Conservation (phyloP, 2,329 filamentous ascomycete species). For the Pestalotiopsis sp. region DNA sequence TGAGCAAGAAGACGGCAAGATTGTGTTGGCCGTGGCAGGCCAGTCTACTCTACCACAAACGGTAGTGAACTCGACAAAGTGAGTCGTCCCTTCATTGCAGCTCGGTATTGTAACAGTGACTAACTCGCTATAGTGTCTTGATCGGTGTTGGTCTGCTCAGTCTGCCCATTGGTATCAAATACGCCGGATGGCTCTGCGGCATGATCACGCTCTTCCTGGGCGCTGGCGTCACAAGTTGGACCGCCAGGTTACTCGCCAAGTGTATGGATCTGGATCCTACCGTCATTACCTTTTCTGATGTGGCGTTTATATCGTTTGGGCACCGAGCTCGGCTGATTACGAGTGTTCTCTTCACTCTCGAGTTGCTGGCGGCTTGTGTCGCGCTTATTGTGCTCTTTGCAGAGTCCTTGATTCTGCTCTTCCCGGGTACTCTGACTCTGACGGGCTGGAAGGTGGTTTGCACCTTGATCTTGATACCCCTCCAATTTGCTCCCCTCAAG, state of each 20-base stretch:
- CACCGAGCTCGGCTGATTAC: slow-evolving; percentile 78
- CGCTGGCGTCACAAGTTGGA: slow-evolving; percentile 80
- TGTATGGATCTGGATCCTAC: slow-evolving; percentile 85
- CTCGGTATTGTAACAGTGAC: slow-evolving; percentile 9
- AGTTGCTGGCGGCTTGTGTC: slow-evolving; percentile 86
- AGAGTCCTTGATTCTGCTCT: slow-evolving; percentile 79
- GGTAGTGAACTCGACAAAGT: slow-evolving; percentile 93
- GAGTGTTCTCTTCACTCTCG: slow-evolving; percentile 84
- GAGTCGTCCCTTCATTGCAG: slow-evolving; percentile 16
- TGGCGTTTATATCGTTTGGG: slow-evolving; percentile 90
- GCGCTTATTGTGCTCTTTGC: slow-evolving; percentile 91
- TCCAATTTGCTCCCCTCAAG: slow-evolving; percentile 83
- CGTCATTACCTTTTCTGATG: slow-evolving; percentile 91
- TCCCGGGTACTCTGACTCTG: slow-evolving; percentile 68
- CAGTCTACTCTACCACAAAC: slow-evolving; percentile 96
- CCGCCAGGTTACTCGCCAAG: slow-evolving; percentile 80
- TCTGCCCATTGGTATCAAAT: slow-evolving; percentile 83
- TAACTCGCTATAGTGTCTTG: slow-evolving; percentile 56
- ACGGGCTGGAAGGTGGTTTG: slow-evolving; percentile 85
- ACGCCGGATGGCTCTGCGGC: slow-evolving; percentile 87
- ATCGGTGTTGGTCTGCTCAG: slow-evolving; percentile 90
- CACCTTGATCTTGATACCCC: slow-evolving; percentile 74
- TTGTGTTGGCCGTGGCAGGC: slow-evolving; percentile 83
- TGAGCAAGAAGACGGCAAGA: slow-evolving; percentile 77
- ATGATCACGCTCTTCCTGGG: slow-evolving; percentile 74